Evolutionary conservation across 345 rosid species (phyloP).

Genomic region (Stellera chamaejasme): DNA sequence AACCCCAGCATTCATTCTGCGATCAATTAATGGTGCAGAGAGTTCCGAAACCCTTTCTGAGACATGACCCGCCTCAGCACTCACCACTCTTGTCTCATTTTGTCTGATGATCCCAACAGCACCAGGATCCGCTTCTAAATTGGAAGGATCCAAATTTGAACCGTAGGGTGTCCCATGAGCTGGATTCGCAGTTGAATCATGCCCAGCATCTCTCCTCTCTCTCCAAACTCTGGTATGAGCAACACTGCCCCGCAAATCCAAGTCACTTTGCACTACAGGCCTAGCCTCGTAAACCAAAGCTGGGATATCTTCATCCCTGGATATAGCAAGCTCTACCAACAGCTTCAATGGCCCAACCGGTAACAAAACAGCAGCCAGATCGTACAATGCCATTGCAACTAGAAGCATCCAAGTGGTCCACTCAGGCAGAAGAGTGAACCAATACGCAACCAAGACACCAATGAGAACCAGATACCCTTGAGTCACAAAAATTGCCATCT

Average conservation of each 20-base stretch:
- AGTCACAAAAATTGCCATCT: constrained; percentile 74
- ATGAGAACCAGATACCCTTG: constrained; percentile 76
- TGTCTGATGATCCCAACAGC: constrained; percentile 7
- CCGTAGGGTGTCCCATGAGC: constrained; percentile 7
- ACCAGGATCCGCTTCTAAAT: constrained; percentile 12
- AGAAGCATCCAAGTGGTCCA: constrained; percentile 95
- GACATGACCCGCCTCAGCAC: constrained; percentile 28
- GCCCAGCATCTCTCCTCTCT: constrained; percentile 28
- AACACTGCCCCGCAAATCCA: constrained; percentile 16
- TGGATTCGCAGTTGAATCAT: constrained; percentile 13
- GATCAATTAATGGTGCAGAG: constrained; percentile 56
- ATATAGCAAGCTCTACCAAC: constrained; percentile 88
- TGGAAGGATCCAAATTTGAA: constrained; percentile 10
- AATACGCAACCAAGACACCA: constrained; percentile 85
- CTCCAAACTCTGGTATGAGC: constrained; percentile 77
- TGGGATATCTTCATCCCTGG: constrained; percentile 95
- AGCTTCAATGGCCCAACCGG: constrained; percentile 90
- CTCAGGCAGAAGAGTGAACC: constrained; percentile 85
- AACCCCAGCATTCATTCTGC: constrained; percentile 24
- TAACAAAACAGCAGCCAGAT: constrained; percentile 87
- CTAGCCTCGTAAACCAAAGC: constrained; percentile 90
- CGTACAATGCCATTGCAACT: constrained; percentile 77
- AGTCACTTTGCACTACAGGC: constrained; percentile 48
- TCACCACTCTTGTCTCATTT: constrained; percentile 18
- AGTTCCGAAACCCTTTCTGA: constrained; percentile 36